Evolutionary conservation across 768 basidiomycete species (phyloP).

Genomic region (Coprinellus micaceus): DNA sequence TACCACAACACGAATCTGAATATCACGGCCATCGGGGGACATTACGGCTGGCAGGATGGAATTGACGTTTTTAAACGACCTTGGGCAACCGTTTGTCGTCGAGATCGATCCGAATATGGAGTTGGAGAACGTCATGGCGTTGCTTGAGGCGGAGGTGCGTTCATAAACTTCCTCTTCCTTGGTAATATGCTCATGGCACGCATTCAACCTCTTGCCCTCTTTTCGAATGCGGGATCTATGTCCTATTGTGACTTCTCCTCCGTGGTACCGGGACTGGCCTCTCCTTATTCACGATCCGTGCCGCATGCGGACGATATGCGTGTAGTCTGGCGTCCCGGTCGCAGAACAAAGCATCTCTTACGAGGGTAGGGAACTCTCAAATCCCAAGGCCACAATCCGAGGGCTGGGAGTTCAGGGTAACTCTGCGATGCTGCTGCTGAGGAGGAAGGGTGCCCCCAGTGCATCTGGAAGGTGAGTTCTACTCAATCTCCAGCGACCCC

Average conservation of each 20-base stretch:
- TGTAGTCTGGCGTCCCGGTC: slow-evolving; percentile 69
- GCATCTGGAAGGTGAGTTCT: slow-evolving; percentile 38
- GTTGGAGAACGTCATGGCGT: slow-evolving; percentile 87
- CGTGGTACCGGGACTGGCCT: no score
- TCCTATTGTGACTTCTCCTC: no score
- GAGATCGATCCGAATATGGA: slow-evolving; percentile 92
- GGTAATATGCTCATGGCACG: no score
- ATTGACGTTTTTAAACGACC: slow-evolving; percentile 68
- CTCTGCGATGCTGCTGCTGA: slow-evolving; percentile 63
- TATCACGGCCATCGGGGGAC: neutral
- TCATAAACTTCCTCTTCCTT: neutral
- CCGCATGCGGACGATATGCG: neutral
- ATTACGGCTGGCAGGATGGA: slow-evolving; percentile 45
- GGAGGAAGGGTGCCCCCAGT: slow-evolving; percentile 48
- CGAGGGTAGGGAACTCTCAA: slow-evolving; percentile 60
- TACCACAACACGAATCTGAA: no score
- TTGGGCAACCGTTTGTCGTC: slow-evolving; percentile 58
- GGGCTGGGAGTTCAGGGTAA: slow-evolving; percentile 57
- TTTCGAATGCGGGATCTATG: no score
- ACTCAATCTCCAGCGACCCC: neutral
- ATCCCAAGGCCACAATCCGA: slow-evolving; percentile 65
- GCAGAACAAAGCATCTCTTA: slow-evolving; percentile 71
- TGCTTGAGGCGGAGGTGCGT: slow-evolving; percentile 92
- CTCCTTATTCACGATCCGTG: no score
- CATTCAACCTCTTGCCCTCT: no score